phyloP scores from a whole-genome alignment of 257 asterid genomes.

The Solanum chmielewskii region DNA sequence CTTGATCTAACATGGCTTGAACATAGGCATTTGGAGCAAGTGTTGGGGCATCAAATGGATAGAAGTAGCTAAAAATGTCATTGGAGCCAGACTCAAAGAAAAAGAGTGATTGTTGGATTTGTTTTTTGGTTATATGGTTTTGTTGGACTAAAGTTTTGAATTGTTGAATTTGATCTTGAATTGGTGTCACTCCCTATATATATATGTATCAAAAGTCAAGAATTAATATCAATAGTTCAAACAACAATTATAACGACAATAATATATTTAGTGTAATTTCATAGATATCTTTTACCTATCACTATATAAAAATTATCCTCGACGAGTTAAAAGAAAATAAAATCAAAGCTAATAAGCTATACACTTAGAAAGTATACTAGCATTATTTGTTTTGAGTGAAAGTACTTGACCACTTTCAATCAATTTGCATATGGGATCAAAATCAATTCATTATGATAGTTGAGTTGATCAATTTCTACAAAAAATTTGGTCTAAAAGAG shows the following conservation, averaged over 20 bases:
- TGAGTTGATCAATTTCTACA: background rate
- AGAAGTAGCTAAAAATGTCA: conserved; percentile 53
- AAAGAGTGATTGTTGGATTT: conserved; percentile 28
- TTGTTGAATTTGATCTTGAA: conserved; percentile 49
- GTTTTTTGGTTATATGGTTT: conserved; percentile 19
- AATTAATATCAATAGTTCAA: background rate
- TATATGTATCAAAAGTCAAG: background rate
- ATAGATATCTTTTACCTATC: rapidly evolving
- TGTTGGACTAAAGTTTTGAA: conserved; percentile 29
- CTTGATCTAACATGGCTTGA: conserved; percentile 35
- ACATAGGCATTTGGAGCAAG: conserved; percentile 41
- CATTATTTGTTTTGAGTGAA: background rate
- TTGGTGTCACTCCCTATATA: conserved; percentile 50
- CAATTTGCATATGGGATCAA: background rate
- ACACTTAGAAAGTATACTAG: background rate
- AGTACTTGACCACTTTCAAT: background rate
- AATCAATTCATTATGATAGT: background rate
- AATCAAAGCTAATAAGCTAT: background rate
- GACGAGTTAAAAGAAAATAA: background rate
- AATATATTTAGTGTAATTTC: background rate
- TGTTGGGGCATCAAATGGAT: conserved; percentile 30
- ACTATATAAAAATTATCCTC: background rate
- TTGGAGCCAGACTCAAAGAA: conserved; percentile 64
- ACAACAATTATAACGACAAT: background rate
- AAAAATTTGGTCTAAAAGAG: background rate